Base-by-base conservation (phyloP, 2,329 filamentous ascomycete genomes). In the Alternaria brassicae region DNA sequence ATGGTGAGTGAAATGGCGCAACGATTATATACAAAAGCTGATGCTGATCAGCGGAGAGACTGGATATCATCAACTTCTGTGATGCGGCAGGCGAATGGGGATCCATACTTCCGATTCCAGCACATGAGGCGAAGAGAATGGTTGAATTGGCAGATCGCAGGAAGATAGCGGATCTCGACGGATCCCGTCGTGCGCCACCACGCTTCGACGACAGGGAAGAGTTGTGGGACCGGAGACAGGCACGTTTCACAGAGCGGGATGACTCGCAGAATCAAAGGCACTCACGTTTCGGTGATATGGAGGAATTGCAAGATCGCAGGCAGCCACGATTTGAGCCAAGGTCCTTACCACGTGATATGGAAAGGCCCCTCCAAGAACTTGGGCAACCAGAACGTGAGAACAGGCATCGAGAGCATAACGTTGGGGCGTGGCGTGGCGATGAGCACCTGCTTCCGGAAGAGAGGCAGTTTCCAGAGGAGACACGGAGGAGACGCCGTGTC, bases 21-120 rank as follows among this genome's bases (percentile, higher is more conserved):
- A 10, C 3, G 36, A 3, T 15, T 8, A 10, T 1, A 17, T 27
- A 2, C 2, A n/a, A 17, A 4, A 6, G 12, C 39, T 55, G 6
- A 59, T 6, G 8, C 2, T 13, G 1, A 4, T 36, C 21, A 69
- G 65, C n/a, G 4, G 58, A 72, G 9, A 50, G 61, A 6, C 3
- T 49, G 6, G 61, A 65, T 1, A 65, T 72, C 3, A 62, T 72
- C 17, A 55, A 74, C 21, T 74, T 74, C 23, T 65, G 58, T 9
- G 70, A 74, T 17, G 65, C 71, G 7, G 71, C 71, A 2, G 40
- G 49, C 8, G 71, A 74, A 45, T 74, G 71, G 71, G 71, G 71
- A 0, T 72, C 70, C 0, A 58, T 53, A 1, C 66, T 74, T 2
- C 64, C 60, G n/a, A 53, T 74, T 3, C 70, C 69, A 13, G 60